Evolutionary conservation across 176 grass and related monocot species (phyloP).

Genomic region (Triticum urartu): DNA sequence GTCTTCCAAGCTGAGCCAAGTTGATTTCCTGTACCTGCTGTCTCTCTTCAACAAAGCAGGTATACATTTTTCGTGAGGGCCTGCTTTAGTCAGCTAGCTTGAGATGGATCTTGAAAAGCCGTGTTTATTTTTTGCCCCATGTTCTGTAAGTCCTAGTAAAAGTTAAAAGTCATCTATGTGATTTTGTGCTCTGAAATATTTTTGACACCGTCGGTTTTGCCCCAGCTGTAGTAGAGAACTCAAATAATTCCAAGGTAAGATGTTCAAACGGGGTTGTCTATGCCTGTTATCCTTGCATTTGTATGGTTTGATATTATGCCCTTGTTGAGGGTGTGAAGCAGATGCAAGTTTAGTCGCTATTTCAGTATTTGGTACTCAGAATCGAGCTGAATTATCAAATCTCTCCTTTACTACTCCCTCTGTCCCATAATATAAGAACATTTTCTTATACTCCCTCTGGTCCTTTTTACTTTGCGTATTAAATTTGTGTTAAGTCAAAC

Average conservation of each 20-base stretch:
- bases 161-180: neutral
- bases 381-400: neutral
- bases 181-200: neutral
- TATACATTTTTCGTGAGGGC: slow-evolving; percentile 81
- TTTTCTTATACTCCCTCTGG: too few relatives aligned
- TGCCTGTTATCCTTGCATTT: neutral
- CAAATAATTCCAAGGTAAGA: neutral
- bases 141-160: neutral
- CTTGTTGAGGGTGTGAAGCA: neutral
- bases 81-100: neutral
- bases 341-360: too few relatives aligned
- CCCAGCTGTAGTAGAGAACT: neutral
- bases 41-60: slow-evolving; percentile 92
- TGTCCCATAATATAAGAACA: too few relatives aligned
- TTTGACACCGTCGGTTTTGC: neutral
- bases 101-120: neutral
- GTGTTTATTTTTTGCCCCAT: neutral
- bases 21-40: slow-evolving; percentile 91
- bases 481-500: too few relatives aligned
- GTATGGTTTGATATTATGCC: neutral
- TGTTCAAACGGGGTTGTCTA: neutral
- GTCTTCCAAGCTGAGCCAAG: slow-evolving; percentile 76
- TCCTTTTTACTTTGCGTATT: too few relatives aligned
- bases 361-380: neutral
- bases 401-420: neutral